Conservation (phyloP, 2,329 filamentous ascomycete genomes). For the Ceratocystis cubensis region DNA sequence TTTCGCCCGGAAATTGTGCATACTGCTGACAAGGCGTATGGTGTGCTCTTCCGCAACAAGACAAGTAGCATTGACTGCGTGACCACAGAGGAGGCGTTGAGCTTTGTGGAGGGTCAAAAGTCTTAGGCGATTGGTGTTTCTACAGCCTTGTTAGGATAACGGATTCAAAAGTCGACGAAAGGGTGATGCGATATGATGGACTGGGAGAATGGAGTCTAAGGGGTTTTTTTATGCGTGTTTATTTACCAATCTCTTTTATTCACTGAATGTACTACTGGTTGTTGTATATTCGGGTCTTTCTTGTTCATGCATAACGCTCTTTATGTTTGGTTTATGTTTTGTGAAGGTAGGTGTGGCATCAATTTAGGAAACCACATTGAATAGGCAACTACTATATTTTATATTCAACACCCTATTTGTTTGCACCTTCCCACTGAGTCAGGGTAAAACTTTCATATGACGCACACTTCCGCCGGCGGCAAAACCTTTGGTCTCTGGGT, state of each 20-base stretch:
- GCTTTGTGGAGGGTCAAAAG: slow-evolving; percentile 80
- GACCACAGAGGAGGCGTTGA: slow-evolving; percentile 70
- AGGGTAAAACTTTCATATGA: not conserved
- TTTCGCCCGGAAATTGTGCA: slow-evolving; percentile 94
- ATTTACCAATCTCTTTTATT: not conserved
- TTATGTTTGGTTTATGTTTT: no score
- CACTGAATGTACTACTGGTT: not conserved
- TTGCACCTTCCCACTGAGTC: not conserved
- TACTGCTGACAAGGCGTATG: slow-evolving; percentile 95
- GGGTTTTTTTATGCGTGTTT: not conserved
- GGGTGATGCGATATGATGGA: not conserved
- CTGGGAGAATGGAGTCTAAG: slow-evolving; percentile 8
- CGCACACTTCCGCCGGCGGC: not conserved
- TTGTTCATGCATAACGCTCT: no score
- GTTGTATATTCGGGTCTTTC: not conserved
- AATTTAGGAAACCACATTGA: not conserved
- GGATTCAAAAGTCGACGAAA: not conserved
- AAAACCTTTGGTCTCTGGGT: not conserved
- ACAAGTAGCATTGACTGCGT: slow-evolving; percentile 90
- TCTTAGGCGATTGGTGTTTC: not conserved
- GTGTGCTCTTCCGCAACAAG: slow-evolving; percentile 87
- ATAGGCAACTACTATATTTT: not conserved
- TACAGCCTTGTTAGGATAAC: not conserved
- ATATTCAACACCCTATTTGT: not conserved
- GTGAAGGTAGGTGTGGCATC: not conserved